These are phyloP conservation scores for Microcos paniculata DNA, from an alignment of 345 rosid species.

Conservation along the genomic window DNA sequence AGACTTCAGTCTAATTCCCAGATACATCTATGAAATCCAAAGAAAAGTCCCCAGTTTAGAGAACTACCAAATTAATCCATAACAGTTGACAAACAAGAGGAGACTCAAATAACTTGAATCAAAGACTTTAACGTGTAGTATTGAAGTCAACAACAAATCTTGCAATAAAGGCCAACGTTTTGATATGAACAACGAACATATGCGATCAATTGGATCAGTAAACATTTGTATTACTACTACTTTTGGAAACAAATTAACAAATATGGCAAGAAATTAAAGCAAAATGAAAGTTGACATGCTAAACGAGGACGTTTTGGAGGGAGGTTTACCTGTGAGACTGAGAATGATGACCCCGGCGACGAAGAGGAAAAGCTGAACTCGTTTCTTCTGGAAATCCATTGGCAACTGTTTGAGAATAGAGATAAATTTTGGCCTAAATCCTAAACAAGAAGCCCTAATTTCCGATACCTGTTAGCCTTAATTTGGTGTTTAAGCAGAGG, in stretches of 20 bases:
- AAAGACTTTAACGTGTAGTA: neutral
- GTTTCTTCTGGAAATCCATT: constrained; percentile 61
- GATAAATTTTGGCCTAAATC: neutral
- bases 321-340: constrained; percentile 61
- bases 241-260: neutral
- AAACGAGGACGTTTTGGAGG: neutral
- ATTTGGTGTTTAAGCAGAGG: neutral
- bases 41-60: neutral
- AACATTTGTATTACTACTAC: neutral
- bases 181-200: neutral
- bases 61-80: neutral
- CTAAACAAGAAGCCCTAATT: neutral
- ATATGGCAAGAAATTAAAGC: neutral
- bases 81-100: neutral
- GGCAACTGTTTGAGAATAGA: neutral
- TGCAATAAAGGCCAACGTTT: neutral
- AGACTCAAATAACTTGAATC: neutral
- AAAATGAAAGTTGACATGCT: neutral
- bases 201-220: neutral
- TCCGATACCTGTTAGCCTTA: neutral
- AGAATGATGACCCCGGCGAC: constrained; percentile 58
- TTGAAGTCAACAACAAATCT: neutral
- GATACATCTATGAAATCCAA: neutral
- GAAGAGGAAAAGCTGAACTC: constrained; percentile 48
- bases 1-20: neutral